Percentiles rank a stretch among this genome's conserved stretches.
Evolutionary conservation across 2,329 filamentous ascomycete species (phyloP).

Genomic region (Penicillium crustosum): DNA sequence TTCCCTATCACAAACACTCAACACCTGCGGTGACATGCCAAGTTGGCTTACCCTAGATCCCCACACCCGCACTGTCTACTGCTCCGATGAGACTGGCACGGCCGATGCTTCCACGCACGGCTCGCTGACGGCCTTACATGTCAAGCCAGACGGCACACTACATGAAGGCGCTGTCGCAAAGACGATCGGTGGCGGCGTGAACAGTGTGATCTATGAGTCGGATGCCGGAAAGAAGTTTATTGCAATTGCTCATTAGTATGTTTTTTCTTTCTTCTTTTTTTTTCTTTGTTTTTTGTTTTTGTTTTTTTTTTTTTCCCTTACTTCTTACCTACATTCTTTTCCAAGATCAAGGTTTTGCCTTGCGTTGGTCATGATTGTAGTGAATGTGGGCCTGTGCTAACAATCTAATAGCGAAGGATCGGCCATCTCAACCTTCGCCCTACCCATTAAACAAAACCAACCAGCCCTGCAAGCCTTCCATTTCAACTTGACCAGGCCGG

Average conservation of each 20-base stretch:
- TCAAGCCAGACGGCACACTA: conserved; percentile 22
- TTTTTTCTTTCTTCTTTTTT: neutral
- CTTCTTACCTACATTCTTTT: neutral
- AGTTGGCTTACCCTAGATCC: conserved; percentile 40
- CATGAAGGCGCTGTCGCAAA: conserved; percentile 21
- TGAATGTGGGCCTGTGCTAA: conserved; percentile 4
- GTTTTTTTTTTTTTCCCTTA: too few relatives aligned
- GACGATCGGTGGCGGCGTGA: conserved; percentile 34
- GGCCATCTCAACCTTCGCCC: conserved; percentile 34
- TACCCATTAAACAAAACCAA: conserved; percentile 25
- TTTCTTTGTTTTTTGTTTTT: neutral
- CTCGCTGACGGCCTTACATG: conserved; percentile 30
- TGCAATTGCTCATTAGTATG: conserved; percentile 43
- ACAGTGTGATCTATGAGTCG: conserved; percentile 35
- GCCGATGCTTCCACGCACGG: conserved; percentile 27
- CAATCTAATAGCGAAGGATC: conserved; percentile 28
- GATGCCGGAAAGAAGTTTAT: conserved; percentile 28
- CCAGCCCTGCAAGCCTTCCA: conserved; percentile 41
- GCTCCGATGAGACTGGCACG: conserved; percentile 35
- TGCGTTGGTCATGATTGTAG: neutral
- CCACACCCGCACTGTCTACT: conserved; percentile 31
- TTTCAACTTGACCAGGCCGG: conserved; percentile 40
- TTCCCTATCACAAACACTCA: conserved; percentile 22
- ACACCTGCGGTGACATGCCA: conserved; percentile 37
- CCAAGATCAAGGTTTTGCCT: neutral